Evolutionary conservation across 768 basidiomycete species (phyloP), one percentile per base, ranked within the genome.

Genomic region (Tephrocybe sp.): DNA sequence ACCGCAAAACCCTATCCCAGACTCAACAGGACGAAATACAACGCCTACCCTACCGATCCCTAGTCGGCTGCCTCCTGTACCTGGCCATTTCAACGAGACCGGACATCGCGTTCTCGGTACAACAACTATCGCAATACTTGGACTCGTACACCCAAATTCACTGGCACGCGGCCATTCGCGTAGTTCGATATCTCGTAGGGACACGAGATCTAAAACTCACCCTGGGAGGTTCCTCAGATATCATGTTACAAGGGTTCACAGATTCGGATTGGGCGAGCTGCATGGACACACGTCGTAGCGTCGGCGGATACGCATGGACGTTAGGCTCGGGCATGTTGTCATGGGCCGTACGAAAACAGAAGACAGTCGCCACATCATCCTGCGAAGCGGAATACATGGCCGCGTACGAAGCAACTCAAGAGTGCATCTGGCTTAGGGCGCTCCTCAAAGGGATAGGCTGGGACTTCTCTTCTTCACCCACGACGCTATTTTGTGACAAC

Each of bases 301-400:
- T 45, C 13, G 36, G 33, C 1, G 42, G 50, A 1, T 51, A 33
- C 34, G 25, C 25, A 15, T 25, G 31, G 22, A 19, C 16, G 9
- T 34, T 51, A 11, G 50, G 42, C 2, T 36, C 23, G 33, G 44
- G 43, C 15, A 7, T 27, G 7, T 23, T 51, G 12, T 51, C 43
- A 10, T 51, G 50, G 50, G 24, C 31, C 12, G n/a, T 33, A 12
- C 25, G 36, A n/a, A 44, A 45, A n/a, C 50, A 51, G 37, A 44
- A 44, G 21, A 51, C 50, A 1, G 18, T 51, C 13, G 50, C 50
- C 4, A 21, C 24, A 12, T 50, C 22, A 4, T 50, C 48, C 16
- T 41, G 39, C 33, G 30, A 50, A 23, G 40, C 50, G 13, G 37
- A 51, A 39, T 51, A 51, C 33, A 51, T 51, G 50, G 50, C 50